Evolutionary conservation across 495 filamentous ascomycete species (phyloP).

Genomic region (Penicillium lagena): DNA sequence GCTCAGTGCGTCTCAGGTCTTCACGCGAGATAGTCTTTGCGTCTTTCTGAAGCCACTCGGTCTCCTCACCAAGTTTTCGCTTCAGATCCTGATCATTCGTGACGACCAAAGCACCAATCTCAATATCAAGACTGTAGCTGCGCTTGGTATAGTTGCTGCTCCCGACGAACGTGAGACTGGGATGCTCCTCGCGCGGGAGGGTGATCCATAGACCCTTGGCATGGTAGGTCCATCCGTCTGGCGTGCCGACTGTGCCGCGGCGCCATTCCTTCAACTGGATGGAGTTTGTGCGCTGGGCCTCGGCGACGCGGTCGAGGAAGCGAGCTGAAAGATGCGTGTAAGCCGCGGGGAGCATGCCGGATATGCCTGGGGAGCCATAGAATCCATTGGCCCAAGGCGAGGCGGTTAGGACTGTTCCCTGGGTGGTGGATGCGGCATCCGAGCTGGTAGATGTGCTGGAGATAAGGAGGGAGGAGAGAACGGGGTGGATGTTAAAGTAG

Average conservation of each 20-base stretch:
- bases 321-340: conserved; percentile 81
- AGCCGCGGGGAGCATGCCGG: conserved; percentile 81
- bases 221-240: conserved; percentile 93
- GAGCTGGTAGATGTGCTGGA: conserved; percentile 40
- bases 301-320: conserved; percentile 68
- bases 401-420: conserved; percentile 85
- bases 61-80: conserved; percentile 66
- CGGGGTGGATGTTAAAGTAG: conserved; percentile 93
- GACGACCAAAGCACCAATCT: conserved; percentile 77
- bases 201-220: conserved; percentile 96
- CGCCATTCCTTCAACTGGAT: conserved; percentile 88
- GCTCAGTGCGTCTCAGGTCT: conserved; percentile 72
- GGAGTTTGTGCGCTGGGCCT: conserved; percentile 47
- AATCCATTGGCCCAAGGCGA: conserved; percentile 94
- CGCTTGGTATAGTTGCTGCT: conserved; percentile 95
- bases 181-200: conserved; percentile 49
- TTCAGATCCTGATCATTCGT: conserved; percentile 73
- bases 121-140: conserved; percentile 85
- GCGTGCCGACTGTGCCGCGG: conserved; percentile 69
- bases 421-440: conserved; percentile 31
- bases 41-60: conserved; percentile 67
- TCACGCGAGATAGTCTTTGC: conserved; percentile 59
- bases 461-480: conserved; percentile 71
- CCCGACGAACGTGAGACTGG: conserved; percentile 77
- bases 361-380: conserved; percentile 81